phyloP scores from a whole-genome alignment of 495 filamentous ascomycete genomes.

The Hypoxylon cercidicola region DNA sequence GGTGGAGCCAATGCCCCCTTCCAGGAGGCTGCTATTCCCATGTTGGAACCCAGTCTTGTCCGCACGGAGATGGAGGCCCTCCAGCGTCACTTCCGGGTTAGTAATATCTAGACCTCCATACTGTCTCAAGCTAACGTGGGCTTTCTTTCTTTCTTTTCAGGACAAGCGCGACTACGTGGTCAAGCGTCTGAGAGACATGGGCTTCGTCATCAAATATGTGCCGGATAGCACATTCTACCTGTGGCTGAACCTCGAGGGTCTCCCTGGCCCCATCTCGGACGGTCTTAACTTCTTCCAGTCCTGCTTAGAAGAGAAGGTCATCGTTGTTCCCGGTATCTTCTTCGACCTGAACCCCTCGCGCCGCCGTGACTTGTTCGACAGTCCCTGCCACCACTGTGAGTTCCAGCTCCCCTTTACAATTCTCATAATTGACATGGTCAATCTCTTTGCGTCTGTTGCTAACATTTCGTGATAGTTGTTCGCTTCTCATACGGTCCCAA shows the following conservation, averaged over 20 bases:
- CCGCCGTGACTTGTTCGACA: slow-evolving; percentile 90
- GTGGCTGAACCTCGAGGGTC: slow-evolving; percentile 63
- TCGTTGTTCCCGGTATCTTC: slow-evolving; percentile 94
- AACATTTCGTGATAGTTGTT: slow-evolving; percentile 61
- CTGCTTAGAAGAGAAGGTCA: slow-evolving; percentile 89
- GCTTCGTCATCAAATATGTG: slow-evolving; percentile 79
- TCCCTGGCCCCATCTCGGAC: slow-evolving; percentile 83
- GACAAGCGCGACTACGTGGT: slow-evolving; percentile 92
- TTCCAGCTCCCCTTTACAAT: neutral
- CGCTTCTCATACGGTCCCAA: slow-evolving; percentile 89
- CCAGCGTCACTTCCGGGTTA: slow-evolving; percentile 79
- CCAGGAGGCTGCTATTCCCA: slow-evolving; percentile 90
- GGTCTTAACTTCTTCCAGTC: slow-evolving; percentile 97
- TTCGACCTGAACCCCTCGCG: slow-evolving; percentile 92
- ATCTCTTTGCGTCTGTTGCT: slow-evolving; percentile 4
- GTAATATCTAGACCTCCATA: neutral
- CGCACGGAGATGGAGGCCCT: slow-evolving; percentile 88
- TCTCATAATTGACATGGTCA: neutral
- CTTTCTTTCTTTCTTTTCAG: slow-evolving; percentile 31
- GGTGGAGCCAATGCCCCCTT: slow-evolving; percentile 95
- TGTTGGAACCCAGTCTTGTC: slow-evolving; percentile 87
- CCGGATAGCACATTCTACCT: slow-evolving; percentile 96
- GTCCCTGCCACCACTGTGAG: slow-evolving; percentile 87
- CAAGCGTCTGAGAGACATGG: slow-evolving; percentile 78
- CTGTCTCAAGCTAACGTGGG: neutral